Conservation (phyloP, 768 basidiomycete genomes). For the Saitozyma podzolica region DNA sequence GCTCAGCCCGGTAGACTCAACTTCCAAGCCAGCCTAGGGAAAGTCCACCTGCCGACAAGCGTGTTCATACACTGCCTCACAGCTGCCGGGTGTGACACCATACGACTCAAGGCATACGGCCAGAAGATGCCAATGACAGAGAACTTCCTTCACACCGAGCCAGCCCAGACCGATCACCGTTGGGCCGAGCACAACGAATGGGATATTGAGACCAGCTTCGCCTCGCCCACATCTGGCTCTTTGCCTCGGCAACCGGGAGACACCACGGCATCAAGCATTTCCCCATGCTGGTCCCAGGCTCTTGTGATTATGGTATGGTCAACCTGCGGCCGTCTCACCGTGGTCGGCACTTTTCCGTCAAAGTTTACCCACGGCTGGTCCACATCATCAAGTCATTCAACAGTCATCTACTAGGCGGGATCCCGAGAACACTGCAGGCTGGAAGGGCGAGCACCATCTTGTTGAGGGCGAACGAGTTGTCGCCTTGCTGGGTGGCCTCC, state of each 20-base stretch:
- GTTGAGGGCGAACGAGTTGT: too few relatives aligned
- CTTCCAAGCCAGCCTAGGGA: constrained; percentile 16
- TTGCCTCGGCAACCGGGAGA: constrained; percentile 6
- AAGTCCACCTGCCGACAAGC: constrained; percentile 3
- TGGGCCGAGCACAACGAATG: neutral
- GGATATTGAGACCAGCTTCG: constrained; percentile 6
- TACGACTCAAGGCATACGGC: constrained; percentile 23
- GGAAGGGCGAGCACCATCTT: too few relatives aligned
- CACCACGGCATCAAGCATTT: neutral
- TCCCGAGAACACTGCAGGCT: constrained; percentile 16
- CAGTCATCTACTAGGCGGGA: constrained; percentile 17
- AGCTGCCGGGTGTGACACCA: constrained; percentile 5
- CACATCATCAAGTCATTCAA: constrained; percentile 36
- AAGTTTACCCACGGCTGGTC: constrained; percentile 28
- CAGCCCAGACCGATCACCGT: constrained; percentile 15
- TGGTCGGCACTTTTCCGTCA: constrained; percentile 10
- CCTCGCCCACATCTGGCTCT: constrained; percentile 10
- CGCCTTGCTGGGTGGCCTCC: too few relatives aligned
- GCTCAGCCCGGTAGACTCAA: constrained; percentile 7
- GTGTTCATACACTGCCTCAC: constrained; percentile 22
- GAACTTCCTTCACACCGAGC: constrained; percentile 9
- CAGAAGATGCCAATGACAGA: too few relatives aligned
- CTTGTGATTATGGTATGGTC: constrained; percentile 16
- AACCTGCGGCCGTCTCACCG: constrained; percentile 8
- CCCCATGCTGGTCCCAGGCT: constrained; percentile 14